Evolutionary conservation across 2,329 filamentous ascomycete genomes (phyloP).

Genomic region (Elsinoe batatas): DNA sequence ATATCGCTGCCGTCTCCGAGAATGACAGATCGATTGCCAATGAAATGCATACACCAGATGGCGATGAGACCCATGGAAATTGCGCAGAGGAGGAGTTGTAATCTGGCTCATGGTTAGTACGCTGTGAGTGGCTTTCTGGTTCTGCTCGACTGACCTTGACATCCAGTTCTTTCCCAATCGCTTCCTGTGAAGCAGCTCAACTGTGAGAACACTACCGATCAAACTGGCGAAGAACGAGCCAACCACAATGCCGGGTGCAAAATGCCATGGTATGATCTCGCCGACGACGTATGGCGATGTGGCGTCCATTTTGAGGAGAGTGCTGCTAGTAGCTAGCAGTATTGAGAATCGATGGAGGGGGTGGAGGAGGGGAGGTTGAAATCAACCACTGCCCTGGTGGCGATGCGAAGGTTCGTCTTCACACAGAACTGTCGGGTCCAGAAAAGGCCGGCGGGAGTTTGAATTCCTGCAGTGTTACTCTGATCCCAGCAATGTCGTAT

Average conservation of each 20-base stretch:
- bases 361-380: background rate
- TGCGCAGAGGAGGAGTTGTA: conserved; percentile 33
- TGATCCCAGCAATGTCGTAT: background rate
- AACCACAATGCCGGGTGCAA: conserved; percentile 52
- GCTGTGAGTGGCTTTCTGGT: background rate
- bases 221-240: conserved; percentile 62
- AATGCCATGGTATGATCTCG: conserved; percentile 31
- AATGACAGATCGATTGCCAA: conserved; percentile 70
- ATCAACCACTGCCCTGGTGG: background rate
- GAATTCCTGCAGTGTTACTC: background rate
- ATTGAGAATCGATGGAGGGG: background rate
- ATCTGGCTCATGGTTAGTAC: conserved; percentile 22
- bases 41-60: conserved; percentile 59
- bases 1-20: conserved; percentile 52
- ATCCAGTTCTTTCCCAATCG: conserved; percentile 58
- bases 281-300: conserved; percentile 24
- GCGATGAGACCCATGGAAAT: conserved; percentile 40
- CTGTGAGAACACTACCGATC: conserved; percentile 64
- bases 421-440: background rate
- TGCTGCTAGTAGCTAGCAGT: background rate
- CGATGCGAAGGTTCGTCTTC: background rate
- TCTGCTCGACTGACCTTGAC: conserved; percentile 52
- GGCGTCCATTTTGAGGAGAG: background rate
- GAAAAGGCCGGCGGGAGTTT: background rate
- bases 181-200: conserved; percentile 71